A percentile compares a stretch with the other conserved stretches of the same genome.
Conservation (phyloP, 2,329 filamentous ascomycete genomes). For the Fusarium pseudograminearum region DNA sequence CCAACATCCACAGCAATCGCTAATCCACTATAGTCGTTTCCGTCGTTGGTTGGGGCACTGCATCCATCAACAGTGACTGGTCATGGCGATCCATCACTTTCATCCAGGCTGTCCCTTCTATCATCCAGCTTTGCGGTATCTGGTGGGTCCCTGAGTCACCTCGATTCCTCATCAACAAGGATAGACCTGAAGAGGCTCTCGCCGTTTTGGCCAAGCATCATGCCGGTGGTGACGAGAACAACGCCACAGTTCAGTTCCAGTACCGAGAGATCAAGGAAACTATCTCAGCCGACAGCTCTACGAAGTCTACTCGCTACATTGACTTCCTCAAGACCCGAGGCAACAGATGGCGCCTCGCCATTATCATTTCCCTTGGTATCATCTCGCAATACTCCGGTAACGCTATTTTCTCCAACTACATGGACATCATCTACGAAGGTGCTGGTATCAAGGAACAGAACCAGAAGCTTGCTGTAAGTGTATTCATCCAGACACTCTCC, state of each 20-base stretch:
- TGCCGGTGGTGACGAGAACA: slow-evolving; percentile 68
- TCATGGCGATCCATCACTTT: slow-evolving; percentile 75
- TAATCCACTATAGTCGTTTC: slow-evolving; percentile 59
- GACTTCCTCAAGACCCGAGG: slow-evolving; percentile 73
- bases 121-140: slow-evolving; percentile 73
- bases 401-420: slow-evolving; percentile 75
- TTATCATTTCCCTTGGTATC: slow-evolving; percentile 72
- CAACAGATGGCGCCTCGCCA: slow-evolving; percentile 72
- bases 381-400: slow-evolving; percentile 78
- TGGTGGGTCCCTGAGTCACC: slow-evolving; percentile 77
- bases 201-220: slow-evolving; percentile 72
- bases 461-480: slow-evolving; percentile 65
- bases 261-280: slow-evolving; percentile 75
- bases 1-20: background rate
- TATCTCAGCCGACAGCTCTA: slow-evolving; percentile 67
- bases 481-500: background rate
- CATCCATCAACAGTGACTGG: slow-evolving; percentile 69
- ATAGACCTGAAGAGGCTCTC: slow-evolving; percentile 71
- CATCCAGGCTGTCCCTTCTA: slow-evolving; percentile 71
- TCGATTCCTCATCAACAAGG: slow-evolving; percentile 73
- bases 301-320: slow-evolving; percentile 64
- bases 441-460: slow-evolving; percentile 70
- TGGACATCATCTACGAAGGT: slow-evolving; percentile 70
- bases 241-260: slow-evolving; percentile 73
- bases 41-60: slow-evolving; percentile 73